phyloP scores from a whole-genome alignment of 1,139 yeast genomes.

The Candida sp. region DNA sequence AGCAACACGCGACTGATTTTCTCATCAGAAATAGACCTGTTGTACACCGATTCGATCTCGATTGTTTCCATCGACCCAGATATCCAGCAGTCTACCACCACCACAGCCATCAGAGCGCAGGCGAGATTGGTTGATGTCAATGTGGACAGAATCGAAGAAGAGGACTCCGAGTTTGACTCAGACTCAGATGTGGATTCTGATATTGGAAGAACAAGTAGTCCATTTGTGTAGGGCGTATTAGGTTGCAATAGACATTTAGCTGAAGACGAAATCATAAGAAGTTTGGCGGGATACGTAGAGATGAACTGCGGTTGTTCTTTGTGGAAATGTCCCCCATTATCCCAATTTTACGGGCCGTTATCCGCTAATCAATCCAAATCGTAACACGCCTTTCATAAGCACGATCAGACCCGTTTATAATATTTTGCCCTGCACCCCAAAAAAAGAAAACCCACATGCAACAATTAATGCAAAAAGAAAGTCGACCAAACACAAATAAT shows the following conservation, averaged over 20 bases:
- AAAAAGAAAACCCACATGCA: too few relatives aligned
- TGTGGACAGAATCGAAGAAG: constrained; percentile 55
- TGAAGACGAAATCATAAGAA: too few relatives aligned
- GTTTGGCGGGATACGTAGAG: too few relatives aligned
- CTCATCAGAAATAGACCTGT: constrained; percentile 54
- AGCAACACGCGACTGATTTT: constrained; percentile 51
- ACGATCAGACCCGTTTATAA: too few relatives aligned
- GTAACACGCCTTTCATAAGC: too few relatives aligned
- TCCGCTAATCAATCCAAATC: too few relatives aligned
- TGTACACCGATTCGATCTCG: constrained; percentile 54
- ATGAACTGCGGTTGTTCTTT: too few relatives aligned
- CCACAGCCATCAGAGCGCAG: constrained; percentile 70
- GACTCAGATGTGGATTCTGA: constrained; percentile 51
- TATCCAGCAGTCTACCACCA: not conserved
- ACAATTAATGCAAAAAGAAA: too few relatives aligned
- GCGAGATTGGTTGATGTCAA: constrained; percentile 67
- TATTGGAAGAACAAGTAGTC: constrained; percentile 27
- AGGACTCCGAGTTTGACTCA: constrained; percentile 37
- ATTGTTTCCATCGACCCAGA: constrained; percentile 20
- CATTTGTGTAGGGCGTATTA: not conserved
- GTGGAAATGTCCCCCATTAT: too few relatives aligned
- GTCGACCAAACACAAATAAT: too few relatives aligned
- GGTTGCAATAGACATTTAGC: not conserved
- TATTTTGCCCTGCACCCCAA: too few relatives aligned
- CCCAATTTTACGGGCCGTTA: too few relatives aligned